phyloP scores from a whole-genome alignment of 495 filamentous ascomycete genomes.

The Penicillium waksmanii region DNA sequence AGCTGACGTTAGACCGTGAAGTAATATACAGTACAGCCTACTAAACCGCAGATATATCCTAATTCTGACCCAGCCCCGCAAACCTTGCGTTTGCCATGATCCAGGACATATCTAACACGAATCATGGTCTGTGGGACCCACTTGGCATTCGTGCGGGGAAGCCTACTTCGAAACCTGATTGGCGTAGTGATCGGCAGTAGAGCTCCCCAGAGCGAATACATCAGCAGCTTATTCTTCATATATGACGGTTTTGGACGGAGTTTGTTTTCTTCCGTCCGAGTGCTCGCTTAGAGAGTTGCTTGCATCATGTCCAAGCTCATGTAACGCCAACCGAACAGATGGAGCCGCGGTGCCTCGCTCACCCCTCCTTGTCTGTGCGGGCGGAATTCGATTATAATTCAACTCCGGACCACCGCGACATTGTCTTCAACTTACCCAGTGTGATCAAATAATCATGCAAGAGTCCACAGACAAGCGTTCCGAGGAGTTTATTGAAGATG shows the following conservation, averaged over 20 bases:
- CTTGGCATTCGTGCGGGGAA: constrained; percentile 26
- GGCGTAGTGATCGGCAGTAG: constrained; percentile 11
- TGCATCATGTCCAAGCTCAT: constrained; percentile 12
- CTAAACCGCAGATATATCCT: too few species aligned
- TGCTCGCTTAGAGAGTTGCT: constrained; percentile 17
- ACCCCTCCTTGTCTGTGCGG: constrained; percentile 10
- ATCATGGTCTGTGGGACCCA: background rate
- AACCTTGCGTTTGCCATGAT: background rate
- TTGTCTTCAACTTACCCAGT: background rate
- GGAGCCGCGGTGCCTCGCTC: constrained; percentile 3
- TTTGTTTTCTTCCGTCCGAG: constrained; percentile 3
- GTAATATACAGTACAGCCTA: too few species aligned
- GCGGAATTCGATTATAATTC: background rate
- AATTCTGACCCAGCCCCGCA: background rate
- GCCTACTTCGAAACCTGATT: constrained; percentile 6
- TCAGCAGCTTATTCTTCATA: background rate
- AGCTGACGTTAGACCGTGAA: too few species aligned
- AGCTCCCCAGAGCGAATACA: background rate
- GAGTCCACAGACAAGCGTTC: background rate
- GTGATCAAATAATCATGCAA: constrained; percentile 10
- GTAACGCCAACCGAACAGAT: background rate
- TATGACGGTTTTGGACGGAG: background rate
- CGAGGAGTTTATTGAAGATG: constrained; percentile 6
- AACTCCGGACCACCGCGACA: background rate
- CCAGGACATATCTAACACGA: background rate